phyloP scores from a whole-genome alignment of 176 grass and related monocot species.

The Pontederia paniculata region DNA sequence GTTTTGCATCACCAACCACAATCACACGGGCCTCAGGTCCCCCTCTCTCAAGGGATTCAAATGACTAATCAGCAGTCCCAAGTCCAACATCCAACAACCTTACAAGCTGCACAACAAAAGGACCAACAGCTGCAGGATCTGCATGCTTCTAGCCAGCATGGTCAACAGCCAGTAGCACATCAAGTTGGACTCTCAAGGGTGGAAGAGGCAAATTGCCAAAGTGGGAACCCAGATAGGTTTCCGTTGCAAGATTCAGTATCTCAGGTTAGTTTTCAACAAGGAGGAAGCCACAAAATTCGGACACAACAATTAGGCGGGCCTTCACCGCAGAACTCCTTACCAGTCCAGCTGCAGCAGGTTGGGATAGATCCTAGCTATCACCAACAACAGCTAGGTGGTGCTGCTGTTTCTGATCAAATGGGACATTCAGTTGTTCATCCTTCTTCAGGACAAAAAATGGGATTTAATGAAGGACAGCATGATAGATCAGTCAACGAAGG shows the following conservation, averaged over 20 bases:
- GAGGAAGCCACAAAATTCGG: conserved; percentile 25
- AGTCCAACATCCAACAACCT: conserved; percentile 24
- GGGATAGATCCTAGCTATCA: conserved; percentile 31
- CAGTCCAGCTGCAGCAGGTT: conserved; percentile 31
- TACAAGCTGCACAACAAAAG: conserved; percentile 23
- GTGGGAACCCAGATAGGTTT: conserved; percentile 40
- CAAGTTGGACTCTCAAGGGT: conserved; percentile 26
- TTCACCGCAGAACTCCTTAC: conserved; percentile 26
- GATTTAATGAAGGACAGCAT: conserved; percentile 37
- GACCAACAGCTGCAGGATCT: conserved; percentile 28
- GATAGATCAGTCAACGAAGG: conserved; percentile 35
- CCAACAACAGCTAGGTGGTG: conserved; percentile 23
- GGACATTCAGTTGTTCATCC: conserved; percentile 34
- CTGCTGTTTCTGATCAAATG: conserved; percentile 35
- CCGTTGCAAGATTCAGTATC: conserved; percentile 25
- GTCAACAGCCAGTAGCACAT: conserved; percentile 33
- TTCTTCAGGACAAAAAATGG: conserved; percentile 38
- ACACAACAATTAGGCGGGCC: conserved; percentile 34
- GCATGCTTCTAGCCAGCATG: conserved; percentile 22
- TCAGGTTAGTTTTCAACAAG: conserved; percentile 30
- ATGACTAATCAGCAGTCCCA: conserved; percentile 33
- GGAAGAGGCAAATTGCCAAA: conserved; percentile 27
- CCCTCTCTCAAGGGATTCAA: conserved; percentile 37
- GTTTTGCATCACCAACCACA: conserved; percentile 27
- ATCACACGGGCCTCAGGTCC: conserved; percentile 21